phyloP scores from a whole-genome alignment of 257 asterid species.

The Salvia splendens region DNA sequence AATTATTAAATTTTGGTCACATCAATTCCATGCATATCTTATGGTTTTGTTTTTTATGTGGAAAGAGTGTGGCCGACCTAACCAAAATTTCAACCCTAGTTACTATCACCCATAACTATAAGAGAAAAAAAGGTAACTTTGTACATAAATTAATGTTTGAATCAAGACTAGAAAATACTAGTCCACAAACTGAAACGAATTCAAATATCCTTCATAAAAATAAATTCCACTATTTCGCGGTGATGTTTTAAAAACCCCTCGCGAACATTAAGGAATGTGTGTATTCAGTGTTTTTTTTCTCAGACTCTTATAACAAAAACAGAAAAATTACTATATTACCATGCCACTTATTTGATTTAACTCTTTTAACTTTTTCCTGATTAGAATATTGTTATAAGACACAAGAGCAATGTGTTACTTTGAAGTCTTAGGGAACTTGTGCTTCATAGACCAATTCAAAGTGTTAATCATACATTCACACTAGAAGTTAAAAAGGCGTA shows the following conservation, averaged over 20 bases:
- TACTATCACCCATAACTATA: neutral
- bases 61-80: neutral
- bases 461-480: neutral
- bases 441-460: conserved; percentile 32
- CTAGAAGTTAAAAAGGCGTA: neutral
- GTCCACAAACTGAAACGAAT: neutral
- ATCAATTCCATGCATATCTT: too few species aligned
- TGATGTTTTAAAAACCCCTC: neutral
- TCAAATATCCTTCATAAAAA: too few species aligned
- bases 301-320: too few species aligned
- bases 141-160: neutral
- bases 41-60: neutral
- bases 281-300: too few species aligned
- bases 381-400: neutral
- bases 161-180: neutral
- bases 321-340: too few species aligned
- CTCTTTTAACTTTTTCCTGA: too few species aligned
- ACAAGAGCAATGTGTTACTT: neutral
- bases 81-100: neutral
- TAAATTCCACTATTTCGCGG: neutral
- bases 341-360: too few species aligned
- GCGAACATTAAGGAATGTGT: too few species aligned
- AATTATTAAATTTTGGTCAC: too few species aligned
- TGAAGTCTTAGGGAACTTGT: conserved; percentile 18
- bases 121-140: conserved; percentile 2